These are phyloP conservation scores for Xylaria sp. DNA, from an alignment of 495 filamentous ascomycete genomes.

Conservation along the genomic window DNA sequence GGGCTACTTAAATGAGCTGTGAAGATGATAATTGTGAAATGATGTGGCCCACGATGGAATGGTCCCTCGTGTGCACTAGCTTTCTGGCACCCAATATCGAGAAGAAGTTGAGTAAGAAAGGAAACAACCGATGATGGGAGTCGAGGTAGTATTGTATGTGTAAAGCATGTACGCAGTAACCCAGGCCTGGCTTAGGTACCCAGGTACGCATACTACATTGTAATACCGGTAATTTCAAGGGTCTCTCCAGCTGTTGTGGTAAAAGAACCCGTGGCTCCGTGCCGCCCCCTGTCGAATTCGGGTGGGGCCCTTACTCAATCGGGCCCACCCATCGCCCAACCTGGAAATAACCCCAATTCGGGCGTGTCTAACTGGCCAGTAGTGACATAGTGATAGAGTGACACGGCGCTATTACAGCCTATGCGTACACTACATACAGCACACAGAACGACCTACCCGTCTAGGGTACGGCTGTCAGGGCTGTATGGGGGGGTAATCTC, in stretches of 20 bases:
- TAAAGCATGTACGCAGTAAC: not conserved
- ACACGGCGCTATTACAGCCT: conserved; percentile 7
- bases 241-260: too few species aligned
- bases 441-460: conserved; percentile 8
- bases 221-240: too few species aligned
- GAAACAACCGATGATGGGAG: not conserved
- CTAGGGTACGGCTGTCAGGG: conserved; percentile 5
- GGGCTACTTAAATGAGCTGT: not conserved
- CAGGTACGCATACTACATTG: too few species aligned
- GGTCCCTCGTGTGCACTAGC: not conserved
- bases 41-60: not conserved
- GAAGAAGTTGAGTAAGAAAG: not conserved
- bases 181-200: too few species aligned
- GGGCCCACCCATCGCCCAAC: conserved; percentile 5
- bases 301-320: not conserved
- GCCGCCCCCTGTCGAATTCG: not conserved
- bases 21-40: not conserved
- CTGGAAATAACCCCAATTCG: conserved; percentile 15
- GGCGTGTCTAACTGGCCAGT: conserved; percentile 5
- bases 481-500: not conserved
- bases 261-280: conserved; percentile 20
- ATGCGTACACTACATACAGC: not conserved
- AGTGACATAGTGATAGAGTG: conserved; percentile 15
- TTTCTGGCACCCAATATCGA: not conserved
- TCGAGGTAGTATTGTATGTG: not conserved